These are phyloP conservation scores for Amanita exitialis DNA, from an alignment of 768 basidiomycete species.

Conservation along the genomic window DNA sequence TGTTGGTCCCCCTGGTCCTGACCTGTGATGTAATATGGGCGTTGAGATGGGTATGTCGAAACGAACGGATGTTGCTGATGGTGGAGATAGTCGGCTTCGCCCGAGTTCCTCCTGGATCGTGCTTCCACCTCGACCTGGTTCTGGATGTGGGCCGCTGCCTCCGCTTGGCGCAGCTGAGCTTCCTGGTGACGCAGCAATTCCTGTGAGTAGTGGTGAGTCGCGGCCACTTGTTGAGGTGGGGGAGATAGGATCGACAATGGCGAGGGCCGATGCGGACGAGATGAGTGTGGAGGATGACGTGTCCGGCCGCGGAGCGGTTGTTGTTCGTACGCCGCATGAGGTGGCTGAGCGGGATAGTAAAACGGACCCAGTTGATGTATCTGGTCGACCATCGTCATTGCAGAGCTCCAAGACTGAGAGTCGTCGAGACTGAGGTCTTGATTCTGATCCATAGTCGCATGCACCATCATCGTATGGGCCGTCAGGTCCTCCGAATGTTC, in stretches of 20 bases:
- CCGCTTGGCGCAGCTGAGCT: conserved; percentile 25
- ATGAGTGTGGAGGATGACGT: conserved; percentile 34
- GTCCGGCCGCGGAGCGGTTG: conserved; percentile 25
- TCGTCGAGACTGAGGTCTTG: conserved; percentile 68
- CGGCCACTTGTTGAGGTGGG: conserved; percentile 10
- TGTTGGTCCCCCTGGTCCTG: conserved; percentile 10
- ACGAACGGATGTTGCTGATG: conserved; percentile 17
- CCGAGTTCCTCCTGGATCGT: conserved; percentile 13
- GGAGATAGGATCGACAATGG: conserved; percentile 36
- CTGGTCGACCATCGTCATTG: conserved; percentile 42
- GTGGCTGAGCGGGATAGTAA: conserved; percentile 17
- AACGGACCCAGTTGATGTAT: conserved; percentile 18
- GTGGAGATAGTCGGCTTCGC: conserved; percentile 15
- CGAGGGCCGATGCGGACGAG: conserved; percentile 36
- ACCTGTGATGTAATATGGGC: conserved; percentile 8
- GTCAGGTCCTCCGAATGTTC: conserved; percentile 52
- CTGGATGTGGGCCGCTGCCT: conserved; percentile 20
- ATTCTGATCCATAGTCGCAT: conserved; percentile 66
- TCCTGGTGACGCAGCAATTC: conserved; percentile 36
- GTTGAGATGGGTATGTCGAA: conserved; percentile 7
- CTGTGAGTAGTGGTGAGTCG: conserved; percentile 30
- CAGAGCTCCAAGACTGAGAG: conserved; percentile 86
- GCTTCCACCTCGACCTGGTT: conserved; percentile 9
- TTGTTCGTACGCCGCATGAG: conserved; percentile 17
- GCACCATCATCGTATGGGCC: conserved; percentile 26